Evolutionary conservation across 225 moss, liverwort and hornwort genomes (phyloP), one percentile per base, ranked within the genome.

Genomic region (Neckera pumila): DNA sequence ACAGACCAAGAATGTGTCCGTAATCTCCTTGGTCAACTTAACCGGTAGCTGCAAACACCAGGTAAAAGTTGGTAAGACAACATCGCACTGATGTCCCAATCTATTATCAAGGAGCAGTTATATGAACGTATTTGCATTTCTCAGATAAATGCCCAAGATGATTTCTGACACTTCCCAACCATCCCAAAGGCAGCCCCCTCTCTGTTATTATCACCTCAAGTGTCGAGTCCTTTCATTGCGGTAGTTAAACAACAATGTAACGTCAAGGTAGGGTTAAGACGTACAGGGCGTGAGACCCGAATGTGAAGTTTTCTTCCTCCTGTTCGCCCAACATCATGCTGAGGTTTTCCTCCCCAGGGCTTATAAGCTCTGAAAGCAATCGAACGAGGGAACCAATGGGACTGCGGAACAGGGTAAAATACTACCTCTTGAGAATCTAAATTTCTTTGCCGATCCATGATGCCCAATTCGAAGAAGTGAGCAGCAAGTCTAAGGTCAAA

Each of bases 301-400:
- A 89, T 92, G 72, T 88, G 90, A 89, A 91, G 87, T 57, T 86
- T 77, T 78, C 89, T 84, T 81, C 81, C 84, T 90, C 81, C 91
- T 88, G 81, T 85, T 53, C 60, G 79, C 43, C 89, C 90, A 65
- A 45, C 58, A 88, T 83, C 54, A 76, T 67, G 89, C 88, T 91
- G 82, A 83, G 83, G 49, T 69, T 76, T 86, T 69, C 67, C 86
- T 43, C 87, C 75, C n/a, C 79, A 83, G 11, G 83, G 76, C 15
- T 85, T 90, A 73, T 88, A 96, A 51, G 87, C 86, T 89, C 88
- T 86, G 67, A 96, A 96, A 40, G 90, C 86, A 61, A 93, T 89
- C 88, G 95, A 87, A 88, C 92, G 94, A 47, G 95, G 96, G 76
- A 92, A 93, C 96, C 96, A 97, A 86, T 93, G 90, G 34, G 89